Conservation (phyloP, 1,284 basidiomycete genomes). For the Laetiporus sulphureus region DNA sequence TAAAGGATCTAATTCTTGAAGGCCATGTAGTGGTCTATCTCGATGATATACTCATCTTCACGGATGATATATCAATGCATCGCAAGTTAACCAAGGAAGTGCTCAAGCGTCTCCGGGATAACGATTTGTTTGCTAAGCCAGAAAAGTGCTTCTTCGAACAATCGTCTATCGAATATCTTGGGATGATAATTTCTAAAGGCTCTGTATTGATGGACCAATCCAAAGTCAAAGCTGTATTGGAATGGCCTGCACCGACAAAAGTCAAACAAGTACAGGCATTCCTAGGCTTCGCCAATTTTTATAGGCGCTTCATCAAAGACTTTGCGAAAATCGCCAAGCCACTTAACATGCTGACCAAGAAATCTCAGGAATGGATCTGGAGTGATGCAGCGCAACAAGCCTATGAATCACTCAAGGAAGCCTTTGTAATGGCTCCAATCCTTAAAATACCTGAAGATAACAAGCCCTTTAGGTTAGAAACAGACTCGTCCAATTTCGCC, state of each 20-base stretch:
- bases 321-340: slow-evolving; percentile 26
- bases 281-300: slow-evolving; percentile 36
- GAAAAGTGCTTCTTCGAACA: slow-evolving; percentile 32
- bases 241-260: slow-evolving; percentile 27
- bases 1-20: slow-evolving; percentile 16
- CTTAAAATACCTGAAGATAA: neutral
- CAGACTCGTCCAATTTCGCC: neutral
- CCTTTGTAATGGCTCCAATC: neutral
- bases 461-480: neutral
- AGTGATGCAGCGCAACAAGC: neutral
- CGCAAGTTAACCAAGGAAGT: slow-evolving; percentile 21
- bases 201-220: slow-evolving; percentile 27
- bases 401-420: neutral
- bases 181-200: slow-evolving; percentile 25
- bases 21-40: slow-evolving; percentile 21
- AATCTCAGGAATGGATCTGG: slow-evolving; percentile 14
- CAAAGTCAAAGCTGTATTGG: slow-evolving; percentile 27
- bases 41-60: slow-evolving; percentile 23
- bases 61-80: slow-evolving; percentile 9
- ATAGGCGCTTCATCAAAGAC: slow-evolving; percentile 30
- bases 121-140: slow-evolving; percentile 24
- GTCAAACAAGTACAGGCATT: slow-evolving; percentile 26
- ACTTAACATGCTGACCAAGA: slow-evolving; percentile 18
- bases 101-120: slow-evolving; percentile 22
- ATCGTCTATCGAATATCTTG: slow-evolving; percentile 29